Evolutionary conservation across 129 eudicot species (phyloP), one percentile per base, ranked within the genome.

Genomic region (Artemisia tridentata): DNA sequence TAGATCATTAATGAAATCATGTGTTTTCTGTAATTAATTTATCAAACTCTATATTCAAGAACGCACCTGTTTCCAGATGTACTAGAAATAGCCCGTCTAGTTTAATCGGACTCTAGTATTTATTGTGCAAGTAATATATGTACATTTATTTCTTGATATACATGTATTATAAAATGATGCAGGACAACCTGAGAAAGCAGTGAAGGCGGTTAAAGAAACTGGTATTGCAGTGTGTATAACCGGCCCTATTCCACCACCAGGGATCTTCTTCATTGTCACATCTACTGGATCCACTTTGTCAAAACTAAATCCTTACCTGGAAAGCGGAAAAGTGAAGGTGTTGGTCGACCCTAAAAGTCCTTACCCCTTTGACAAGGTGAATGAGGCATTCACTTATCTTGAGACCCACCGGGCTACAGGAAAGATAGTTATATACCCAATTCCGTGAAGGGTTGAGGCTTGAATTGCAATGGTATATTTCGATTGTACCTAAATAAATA

Each of bases 321-420:
- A 89, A 75, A 89, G 88, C 11, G 98, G 96, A 41, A 86, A 89
- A 63, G 79, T 92, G 72, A 92, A 92, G 80, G 84, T 96, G 9
- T 53, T 92, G 43, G 18, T 89, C 10, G 98, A 92, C 71, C 83
- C 98, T 2, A 92, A 82, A 75, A 92, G 92, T 5, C 90, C 98
- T 2, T 92, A 79, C 74, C 80, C 98, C 67, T 92, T 89, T 34
- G 89, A 83, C 69, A 81, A 89, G 78, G 91, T 89, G 8, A 73
- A 76, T 0, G 96, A 92, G 63, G 98, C 98, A 45, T 92, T 82
- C 73, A 71, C 95, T 29, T 85, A 92, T 75, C 85, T 92, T 68
- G 96, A 92, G 75, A 86, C 86, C 25, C 81, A 80, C 54, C 77
- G 95, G 11, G 95, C 96, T 46, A 81, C 95, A 3, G 98, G 98